phyloP scores from a whole-genome alignment of 371 early-diverging fungal genomes.

The Gilbertella persicaria region DNA sequence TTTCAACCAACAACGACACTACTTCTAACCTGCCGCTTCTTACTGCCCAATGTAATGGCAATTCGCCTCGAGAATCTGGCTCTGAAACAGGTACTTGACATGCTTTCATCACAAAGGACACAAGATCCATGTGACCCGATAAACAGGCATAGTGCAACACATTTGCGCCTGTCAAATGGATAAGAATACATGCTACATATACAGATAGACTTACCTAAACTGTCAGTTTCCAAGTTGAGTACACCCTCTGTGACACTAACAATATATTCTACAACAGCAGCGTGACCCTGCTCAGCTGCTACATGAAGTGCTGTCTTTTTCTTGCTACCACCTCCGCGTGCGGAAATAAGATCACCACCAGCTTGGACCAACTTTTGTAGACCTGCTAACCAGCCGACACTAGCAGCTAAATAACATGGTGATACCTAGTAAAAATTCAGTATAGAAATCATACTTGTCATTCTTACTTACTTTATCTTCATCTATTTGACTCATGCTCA shows the following conservation, averaged over 20 bases:
- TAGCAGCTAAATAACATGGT: constrained; percentile 48
- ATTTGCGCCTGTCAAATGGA: constrained; percentile 32
- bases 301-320: constrained; percentile 45
- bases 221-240: constrained; percentile 38
- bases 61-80: constrained; percentile 28
- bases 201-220: constrained; percentile 24
- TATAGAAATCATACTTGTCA: background rate
- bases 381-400: constrained; percentile 43
- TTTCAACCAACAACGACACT: constrained; percentile 33
- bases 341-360: constrained; percentile 43
- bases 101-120: constrained; percentile 26
- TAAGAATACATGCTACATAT: background rate
- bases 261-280: constrained; percentile 40
- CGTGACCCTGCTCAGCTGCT: constrained; percentile 45
- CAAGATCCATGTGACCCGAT: constrained; percentile 43
- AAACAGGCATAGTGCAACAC: constrained; percentile 46
- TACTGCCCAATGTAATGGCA: constrained; percentile 45
- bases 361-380: constrained; percentile 40
- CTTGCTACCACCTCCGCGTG: constrained; percentile 39
- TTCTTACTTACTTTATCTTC: constrained; percentile 38
- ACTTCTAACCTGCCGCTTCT: constrained; percentile 37
- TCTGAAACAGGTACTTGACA: constrained; percentile 34
- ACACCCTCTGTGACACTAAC: constrained; percentile 38
- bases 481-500: constrained; percentile 33
- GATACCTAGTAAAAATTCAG: constrained; percentile 28